Percentiles rank a stretch among this genome's conserved stretches.
phyloP scores from a whole-genome alignment of 208 protist genomes.

The Leishmania aethiopica region DNA sequence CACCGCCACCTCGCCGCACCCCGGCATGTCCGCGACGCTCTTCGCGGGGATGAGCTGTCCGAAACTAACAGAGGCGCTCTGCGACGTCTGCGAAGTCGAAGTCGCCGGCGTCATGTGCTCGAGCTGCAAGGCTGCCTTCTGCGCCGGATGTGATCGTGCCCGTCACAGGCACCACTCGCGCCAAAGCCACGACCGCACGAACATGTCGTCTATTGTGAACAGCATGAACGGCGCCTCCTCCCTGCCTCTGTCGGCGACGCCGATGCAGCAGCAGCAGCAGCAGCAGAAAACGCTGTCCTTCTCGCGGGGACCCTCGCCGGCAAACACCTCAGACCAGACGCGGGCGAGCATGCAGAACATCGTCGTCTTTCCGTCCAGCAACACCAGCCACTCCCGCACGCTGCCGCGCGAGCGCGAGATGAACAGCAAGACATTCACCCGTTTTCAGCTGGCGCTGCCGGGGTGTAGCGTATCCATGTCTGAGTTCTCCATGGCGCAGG shows the following conservation, averaged over 20 bases:
- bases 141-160: conserved; percentile 60
- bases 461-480: conserved; percentile 47
- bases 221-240: conserved; percentile 23
- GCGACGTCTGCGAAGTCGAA: conserved; percentile 76
- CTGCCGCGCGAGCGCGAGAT: conserved; percentile 27
- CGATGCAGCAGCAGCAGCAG: conserved; percentile 5
- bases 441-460: conserved; percentile 37
- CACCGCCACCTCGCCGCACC: conserved; percentile 29
- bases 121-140: conserved; percentile 56
- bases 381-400: conserved; percentile 11
- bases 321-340: conserved; percentile 27
- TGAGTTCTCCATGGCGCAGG: conserved; percentile 41
- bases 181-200: conserved; percentile 64
- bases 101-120: conserved; percentile 39
- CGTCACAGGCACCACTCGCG: conserved; percentile 67
- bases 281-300: conserved; percentile 51
- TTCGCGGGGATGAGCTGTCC: conserved; percentile 63
- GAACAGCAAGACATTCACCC: conserved; percentile 28
- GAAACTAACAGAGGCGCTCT: conserved; percentile 43
- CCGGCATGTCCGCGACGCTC: conserved; percentile 38
- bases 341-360: conserved; percentile 33
- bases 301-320: conserved; percentile 33
- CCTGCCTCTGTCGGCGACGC: conserved; percentile 13
- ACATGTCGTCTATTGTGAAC: conserved; percentile 25
- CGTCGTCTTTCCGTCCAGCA: conserved; percentile 31